These are phyloP conservation scores for Monosporozyma solicola DNA, from an alignment of 805 yeast genomes.

Conservation along the genomic window DNA sequence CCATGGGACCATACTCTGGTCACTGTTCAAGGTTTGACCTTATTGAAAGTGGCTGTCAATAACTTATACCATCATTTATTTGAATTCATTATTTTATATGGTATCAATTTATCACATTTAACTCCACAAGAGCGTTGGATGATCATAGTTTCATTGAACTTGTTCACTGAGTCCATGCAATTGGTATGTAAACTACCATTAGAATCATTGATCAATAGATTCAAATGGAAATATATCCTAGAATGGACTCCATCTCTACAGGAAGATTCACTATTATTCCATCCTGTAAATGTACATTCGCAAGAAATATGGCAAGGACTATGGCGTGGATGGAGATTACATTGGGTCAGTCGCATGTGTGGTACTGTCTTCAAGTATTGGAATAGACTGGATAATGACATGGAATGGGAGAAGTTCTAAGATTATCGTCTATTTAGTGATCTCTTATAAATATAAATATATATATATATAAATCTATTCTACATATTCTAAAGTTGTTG, in stretches of 20 bases:
- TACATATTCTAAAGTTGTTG: neutral
- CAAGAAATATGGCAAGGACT: constrained; percentile 27
- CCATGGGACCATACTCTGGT: neutral
- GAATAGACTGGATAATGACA: constrained; percentile 38
- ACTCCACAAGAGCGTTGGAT: neutral
- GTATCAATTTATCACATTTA: neutral
- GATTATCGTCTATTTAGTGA: constrained; percentile 13
- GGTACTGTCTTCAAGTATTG: constrained; percentile 69
- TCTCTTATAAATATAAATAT: constrained; percentile 2
- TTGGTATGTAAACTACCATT: constrained; percentile 73
- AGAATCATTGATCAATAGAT: constrained; percentile 77
- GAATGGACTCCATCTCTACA: neutral
- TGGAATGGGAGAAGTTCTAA: constrained; percentile 35
- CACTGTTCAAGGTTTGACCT: neutral
- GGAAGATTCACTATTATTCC: constrained; percentile 3
- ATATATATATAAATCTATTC: neutral
- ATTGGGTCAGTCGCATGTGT: constrained; percentile 68
- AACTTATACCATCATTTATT: neutral
- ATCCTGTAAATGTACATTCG: constrained; percentile 2
- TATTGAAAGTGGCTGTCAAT: neutral
- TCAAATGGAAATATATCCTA: constrained; percentile 58
- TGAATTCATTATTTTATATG: neutral
- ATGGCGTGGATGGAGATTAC: constrained; percentile 91
- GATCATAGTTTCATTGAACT: neutral
- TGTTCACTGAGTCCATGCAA: constrained; percentile 33